phyloP scores from a whole-genome alignment of 139 green algal species.

The Microglena sp. region DNA sequence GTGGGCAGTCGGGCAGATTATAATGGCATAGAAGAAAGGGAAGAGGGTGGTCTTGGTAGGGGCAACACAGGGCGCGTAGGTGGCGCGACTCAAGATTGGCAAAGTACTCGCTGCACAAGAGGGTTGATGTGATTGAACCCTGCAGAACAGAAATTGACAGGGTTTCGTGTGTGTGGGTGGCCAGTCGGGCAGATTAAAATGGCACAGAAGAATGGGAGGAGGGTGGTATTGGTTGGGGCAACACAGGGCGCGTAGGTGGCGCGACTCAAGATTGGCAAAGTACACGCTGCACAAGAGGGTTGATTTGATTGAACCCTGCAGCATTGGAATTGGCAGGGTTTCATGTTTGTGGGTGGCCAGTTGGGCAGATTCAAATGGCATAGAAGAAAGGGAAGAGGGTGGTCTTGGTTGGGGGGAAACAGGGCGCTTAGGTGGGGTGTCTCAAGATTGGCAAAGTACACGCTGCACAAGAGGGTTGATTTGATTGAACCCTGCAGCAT shows the following conservation, averaged over 20 bases:
- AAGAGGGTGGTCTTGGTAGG: background rate
- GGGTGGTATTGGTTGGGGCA: conserved; percentile 24
- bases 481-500: conserved; percentile 33
- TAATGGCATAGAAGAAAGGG: no score
- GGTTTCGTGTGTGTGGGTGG: background rate
- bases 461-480: background rate
- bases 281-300: background rate
- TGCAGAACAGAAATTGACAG: conserved; percentile 29
- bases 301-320: conserved; percentile 31
- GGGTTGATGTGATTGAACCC: conserved; percentile 1
- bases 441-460: conserved; percentile 52
- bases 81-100: conserved; percentile 55
- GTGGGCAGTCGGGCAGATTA: no score
- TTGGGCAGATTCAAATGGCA: no score
- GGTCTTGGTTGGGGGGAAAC: conserved; percentile 32
- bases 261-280: conserved; percentile 51
- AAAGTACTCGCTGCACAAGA: background rate
- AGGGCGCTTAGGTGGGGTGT: conserved; percentile 32
- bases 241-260: conserved; percentile 44
- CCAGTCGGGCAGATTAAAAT: no score
- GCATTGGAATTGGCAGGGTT: background rate
- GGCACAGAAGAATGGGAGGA: no score
- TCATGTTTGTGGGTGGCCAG: background rate
- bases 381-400: no score
- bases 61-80: conserved; percentile 52